Evolutionary conservation across 306 rosid species (phyloP).

Genomic region (Malus sylvestris): DNA sequence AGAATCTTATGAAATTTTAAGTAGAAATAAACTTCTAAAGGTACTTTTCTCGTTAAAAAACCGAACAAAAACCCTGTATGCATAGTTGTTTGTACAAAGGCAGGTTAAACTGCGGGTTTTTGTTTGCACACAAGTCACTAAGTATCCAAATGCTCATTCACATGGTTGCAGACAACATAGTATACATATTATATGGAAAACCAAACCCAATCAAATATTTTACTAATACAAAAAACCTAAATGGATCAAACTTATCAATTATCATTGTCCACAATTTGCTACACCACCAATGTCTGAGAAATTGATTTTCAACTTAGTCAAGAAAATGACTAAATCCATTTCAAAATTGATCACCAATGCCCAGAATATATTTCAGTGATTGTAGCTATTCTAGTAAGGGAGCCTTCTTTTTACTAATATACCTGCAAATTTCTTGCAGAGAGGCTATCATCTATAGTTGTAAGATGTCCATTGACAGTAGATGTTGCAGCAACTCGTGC

Average conservation of each 20-base stretch:
- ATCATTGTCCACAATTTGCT: background rate
- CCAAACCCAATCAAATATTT: background rate
- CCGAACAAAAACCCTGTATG: no score
- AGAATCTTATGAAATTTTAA: background rate
- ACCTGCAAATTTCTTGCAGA: constrained; percentile 91
- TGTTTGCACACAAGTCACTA: background rate
- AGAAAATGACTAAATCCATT: background rate
- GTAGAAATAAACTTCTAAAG: background rate
- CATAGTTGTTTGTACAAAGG: background rate
- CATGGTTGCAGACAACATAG: background rate
- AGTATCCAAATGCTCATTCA: background rate
- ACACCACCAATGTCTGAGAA: background rate
- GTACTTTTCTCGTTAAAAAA: background rate
- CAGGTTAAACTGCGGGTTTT: background rate
- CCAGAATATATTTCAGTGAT: background rate
- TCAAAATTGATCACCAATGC: background rate
- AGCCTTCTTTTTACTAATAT: background rate
- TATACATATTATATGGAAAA: background rate
- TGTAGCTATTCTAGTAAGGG: background rate
- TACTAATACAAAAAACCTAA: background rate
- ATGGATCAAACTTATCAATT: background rate
- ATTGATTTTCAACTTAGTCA: background rate
- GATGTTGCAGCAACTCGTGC: constrained; percentile 94
- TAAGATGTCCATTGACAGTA: constrained; percentile 74
- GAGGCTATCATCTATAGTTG: constrained; percentile 69